Evolutionary conservation across 768 basidiomycete genomes (phyloP).

Genomic region (Trichaptum fuscoviolaceum): DNA sequence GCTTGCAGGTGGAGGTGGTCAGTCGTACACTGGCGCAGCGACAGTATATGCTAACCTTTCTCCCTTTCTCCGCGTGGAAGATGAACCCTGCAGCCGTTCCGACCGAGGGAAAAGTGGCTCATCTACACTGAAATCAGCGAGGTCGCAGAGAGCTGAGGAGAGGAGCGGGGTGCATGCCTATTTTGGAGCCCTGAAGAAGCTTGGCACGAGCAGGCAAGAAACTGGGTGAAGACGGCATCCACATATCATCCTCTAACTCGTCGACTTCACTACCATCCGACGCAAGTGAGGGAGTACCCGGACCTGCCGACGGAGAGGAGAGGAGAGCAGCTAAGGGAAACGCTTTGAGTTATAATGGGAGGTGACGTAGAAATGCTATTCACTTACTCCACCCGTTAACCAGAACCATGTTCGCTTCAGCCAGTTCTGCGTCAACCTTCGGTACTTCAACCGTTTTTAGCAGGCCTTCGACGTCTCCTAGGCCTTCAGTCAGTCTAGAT

Average conservation of each 20-base stretch:
- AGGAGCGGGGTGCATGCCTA: constrained; percentile 35
- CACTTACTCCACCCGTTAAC: constrained; percentile 63
- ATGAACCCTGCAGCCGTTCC: constrained; percentile 38
- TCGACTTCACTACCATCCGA: constrained; percentile 44
- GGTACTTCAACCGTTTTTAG: background rate
- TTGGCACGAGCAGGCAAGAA: constrained; percentile 36
- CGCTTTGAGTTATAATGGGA: background rate
- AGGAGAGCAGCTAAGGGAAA: background rate
- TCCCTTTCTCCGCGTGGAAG: background rate
- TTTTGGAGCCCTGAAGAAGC: constrained; percentile 37
- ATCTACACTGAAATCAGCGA: constrained; percentile 28
- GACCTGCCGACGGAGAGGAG: constrained; percentile 32
- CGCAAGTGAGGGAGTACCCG: constrained; percentile 34
- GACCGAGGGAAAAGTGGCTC: constrained; percentile 49
- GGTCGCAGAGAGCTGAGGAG: constrained; percentile 4
- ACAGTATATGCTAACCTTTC: background rate
- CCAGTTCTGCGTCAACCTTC: constrained; percentile 25
- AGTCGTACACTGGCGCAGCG: background rate
- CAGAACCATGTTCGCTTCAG: constrained; percentile 47
- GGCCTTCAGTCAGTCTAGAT: background rate
- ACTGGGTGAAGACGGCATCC: constrained; percentile 42
- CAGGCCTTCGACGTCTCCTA: background rate
- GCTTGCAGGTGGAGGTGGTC: background rate
- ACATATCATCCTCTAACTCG: constrained; percentile 48
- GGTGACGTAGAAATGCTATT: background rate